These are phyloP conservation scores for Agarophyton chilense DNA, from an alignment of 23 red algal genomes.

Conservation along the genomic window DNA sequence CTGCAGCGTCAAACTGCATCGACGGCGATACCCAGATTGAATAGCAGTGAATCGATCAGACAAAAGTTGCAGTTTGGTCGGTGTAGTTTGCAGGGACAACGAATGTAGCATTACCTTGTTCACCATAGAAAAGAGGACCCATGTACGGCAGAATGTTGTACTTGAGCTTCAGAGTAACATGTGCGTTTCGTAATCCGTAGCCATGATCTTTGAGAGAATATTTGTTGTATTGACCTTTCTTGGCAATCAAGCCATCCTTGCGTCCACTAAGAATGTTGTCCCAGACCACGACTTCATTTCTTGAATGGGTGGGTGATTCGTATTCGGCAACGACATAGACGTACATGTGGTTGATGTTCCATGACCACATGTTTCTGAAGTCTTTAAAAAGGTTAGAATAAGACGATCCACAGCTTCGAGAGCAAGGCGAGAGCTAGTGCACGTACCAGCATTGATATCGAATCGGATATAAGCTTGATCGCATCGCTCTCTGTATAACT, in stretches of 20 bases:
- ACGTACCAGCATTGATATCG: constrained; percentile 51
- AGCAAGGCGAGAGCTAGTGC: not conserved
- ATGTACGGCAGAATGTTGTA: constrained; percentile 71
- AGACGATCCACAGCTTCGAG: not conserved
- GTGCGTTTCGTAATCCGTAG: constrained; percentile 19
- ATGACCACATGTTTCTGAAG: constrained; percentile 55
- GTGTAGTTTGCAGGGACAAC: constrained; percentile 48
- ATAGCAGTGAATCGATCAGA: not conserved
- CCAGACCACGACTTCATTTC: constrained; percentile 72
- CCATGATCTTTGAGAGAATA: constrained; percentile 70
- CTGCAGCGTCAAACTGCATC: no score
- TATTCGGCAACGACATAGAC: constrained; percentile 72
- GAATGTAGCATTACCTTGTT: constrained; percentile 43
- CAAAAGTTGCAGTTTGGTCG: constrained; percentile 18
- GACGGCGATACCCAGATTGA: no score
- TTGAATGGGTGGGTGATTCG: constrained; percentile 14
- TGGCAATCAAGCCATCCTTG: not conserved
- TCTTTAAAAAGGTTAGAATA: not conserved
- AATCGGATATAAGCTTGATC: constrained; percentile 67
- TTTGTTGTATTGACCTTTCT: constrained; percentile 62
- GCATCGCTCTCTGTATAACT: constrained; percentile 51
- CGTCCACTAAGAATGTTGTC: constrained; percentile 51
- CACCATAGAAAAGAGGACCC: constrained; percentile 61
- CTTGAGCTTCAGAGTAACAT: constrained; percentile 41
- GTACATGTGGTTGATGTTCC: constrained; percentile 75